A percentile compares a stretch with the other conserved stretches of the same genome.
phyloP scores from a whole-genome alignment of 2,329 filamentous ascomycete species.

The Arachnopeziza araneosa region DNA sequence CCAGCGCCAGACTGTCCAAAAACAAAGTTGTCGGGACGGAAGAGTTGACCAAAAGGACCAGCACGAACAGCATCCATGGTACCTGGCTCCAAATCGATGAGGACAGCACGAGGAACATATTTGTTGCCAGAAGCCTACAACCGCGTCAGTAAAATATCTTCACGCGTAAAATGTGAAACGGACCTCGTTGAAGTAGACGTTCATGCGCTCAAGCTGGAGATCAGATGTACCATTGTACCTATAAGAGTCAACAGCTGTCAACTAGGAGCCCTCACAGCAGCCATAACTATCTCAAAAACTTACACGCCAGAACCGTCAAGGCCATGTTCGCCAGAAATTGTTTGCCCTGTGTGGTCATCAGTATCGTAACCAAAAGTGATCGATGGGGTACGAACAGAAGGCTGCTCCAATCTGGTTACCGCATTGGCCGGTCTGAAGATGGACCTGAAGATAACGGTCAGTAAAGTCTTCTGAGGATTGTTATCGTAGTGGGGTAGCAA shows the following conservation, averaged over 20 bases:
- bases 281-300: constrained; percentile 36
- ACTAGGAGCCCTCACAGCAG: constrained; percentile 3
- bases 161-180: not conserved
- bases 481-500: constrained; percentile 24
- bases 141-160: constrained; percentile 24
- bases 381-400: constrained; percentile 65
- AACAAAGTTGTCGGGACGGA: constrained; percentile 99
- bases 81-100: constrained; percentile 98
- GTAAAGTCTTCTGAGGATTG: constrained; percentile 32
- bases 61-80: constrained; percentile 99
- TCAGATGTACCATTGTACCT: constrained; percentile 98
- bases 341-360: constrained; percentile 56
- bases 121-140: constrained; percentile 89
- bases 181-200: constrained; percentile 98
- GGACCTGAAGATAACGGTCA: constrained; percentile 62
- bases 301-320: constrained; percentile 96
- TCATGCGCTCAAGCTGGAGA: constrained; percentile 99
- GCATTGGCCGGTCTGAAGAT: constrained; percentile 99
- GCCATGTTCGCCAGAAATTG: constrained; percentile 85
- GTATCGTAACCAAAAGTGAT: constrained; percentile 19
- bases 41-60: constrained; percentile 96
- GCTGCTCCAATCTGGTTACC: constrained; percentile 99
- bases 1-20: constrained; percentile 99
- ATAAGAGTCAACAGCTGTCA: constrained; percentile 28
- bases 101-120: constrained; percentile 97